These are phyloP conservation scores for Backusella morwellensis DNA, from an alignment of 192 early-diverging fungal genomes.

Conservation along the genomic window DNA sequence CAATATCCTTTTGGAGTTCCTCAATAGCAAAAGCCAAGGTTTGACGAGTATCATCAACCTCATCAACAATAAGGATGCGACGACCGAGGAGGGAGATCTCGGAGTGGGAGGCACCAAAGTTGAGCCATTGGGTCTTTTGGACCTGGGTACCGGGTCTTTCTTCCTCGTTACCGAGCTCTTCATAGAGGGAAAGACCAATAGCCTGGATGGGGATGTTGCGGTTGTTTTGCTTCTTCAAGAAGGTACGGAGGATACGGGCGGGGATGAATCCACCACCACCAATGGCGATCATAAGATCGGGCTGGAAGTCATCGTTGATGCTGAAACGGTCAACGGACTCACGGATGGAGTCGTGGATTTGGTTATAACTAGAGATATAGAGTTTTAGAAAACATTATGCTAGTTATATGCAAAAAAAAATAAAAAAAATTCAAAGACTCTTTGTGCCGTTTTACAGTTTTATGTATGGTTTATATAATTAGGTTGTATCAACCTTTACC, in stretches of 20 bases:
- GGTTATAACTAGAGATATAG: conserved; percentile 45
- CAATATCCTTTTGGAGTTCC: conserved; percentile 70
- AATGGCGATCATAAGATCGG: conserved; percentile 75
- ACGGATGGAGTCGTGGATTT: conserved; percentile 58
- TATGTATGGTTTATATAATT: neutral
- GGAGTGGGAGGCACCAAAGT: conserved; percentile 65
- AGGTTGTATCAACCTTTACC: conserved; percentile 1
- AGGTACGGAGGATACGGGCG: conserved; percentile 71
- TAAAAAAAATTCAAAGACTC: neutral
- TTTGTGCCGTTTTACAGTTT: neutral
- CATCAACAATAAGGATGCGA: conserved; percentile 75
- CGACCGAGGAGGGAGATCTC: conserved; percentile 64
- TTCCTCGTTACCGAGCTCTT: conserved; percentile 50
- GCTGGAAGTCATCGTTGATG: conserved; percentile 62
- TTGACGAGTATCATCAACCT: conserved; percentile 75
- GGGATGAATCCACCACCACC: conserved; percentile 80
- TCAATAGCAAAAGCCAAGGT: conserved; percentile 72
- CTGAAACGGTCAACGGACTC: conserved; percentile 54
- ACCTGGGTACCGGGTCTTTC: conserved; percentile 55
- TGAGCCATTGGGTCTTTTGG: conserved; percentile 81
- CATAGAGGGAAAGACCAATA: conserved; percentile 74
- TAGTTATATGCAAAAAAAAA: too few species aligned
- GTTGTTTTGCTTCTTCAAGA: conserved; percentile 63
- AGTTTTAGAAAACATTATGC: too few species aligned
- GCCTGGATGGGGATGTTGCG: conserved; percentile 79